Percentiles rank a stretch among this genome's conserved stretches.
These are phyloP conservation scores for Colletotrichum sp. DNA, from an alignment of 2,329 filamentous ascomycete species.

Conservation along the genomic window DNA sequence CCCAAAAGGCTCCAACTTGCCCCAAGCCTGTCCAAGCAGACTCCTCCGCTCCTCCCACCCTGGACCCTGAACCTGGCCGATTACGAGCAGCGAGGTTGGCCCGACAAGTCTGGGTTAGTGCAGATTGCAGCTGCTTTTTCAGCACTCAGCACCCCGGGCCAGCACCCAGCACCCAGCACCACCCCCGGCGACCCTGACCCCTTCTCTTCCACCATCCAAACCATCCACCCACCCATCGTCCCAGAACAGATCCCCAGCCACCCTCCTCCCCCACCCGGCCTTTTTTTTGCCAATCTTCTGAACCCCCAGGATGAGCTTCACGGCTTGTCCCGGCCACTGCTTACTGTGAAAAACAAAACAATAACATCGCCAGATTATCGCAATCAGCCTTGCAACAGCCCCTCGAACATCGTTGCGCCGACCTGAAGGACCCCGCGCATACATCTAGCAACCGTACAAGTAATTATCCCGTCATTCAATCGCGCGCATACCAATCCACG, in stretches of 20 bases:
- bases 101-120: neutral
- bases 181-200: neutral
- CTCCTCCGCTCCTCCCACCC: neutral
- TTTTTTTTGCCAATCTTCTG: conserved; percentile 3
- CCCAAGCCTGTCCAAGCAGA: neutral
- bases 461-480: neutral
- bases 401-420: neutral
- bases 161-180: neutral
- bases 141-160: neutral
- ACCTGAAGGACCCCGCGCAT: neutral
- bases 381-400: neutral
- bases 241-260: neutral
- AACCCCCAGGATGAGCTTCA: conserved; percentile 16
- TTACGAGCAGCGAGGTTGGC: neutral
- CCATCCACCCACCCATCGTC: neutral
- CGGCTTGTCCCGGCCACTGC: conserved; percentile 19
- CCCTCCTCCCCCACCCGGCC: neutral
- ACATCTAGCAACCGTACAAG: neutral
- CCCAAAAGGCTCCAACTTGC: neutral
- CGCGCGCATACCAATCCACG: neutral
- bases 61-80: neutral
- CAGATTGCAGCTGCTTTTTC: neutral
- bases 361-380: conserved; percentile 17
- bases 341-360: conserved; percentile 23
- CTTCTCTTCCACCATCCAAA: neutral